phyloP scores from a whole-genome alignment of 2,329 filamentous ascomycete species.

The Aspergillus ibericus region DNA sequence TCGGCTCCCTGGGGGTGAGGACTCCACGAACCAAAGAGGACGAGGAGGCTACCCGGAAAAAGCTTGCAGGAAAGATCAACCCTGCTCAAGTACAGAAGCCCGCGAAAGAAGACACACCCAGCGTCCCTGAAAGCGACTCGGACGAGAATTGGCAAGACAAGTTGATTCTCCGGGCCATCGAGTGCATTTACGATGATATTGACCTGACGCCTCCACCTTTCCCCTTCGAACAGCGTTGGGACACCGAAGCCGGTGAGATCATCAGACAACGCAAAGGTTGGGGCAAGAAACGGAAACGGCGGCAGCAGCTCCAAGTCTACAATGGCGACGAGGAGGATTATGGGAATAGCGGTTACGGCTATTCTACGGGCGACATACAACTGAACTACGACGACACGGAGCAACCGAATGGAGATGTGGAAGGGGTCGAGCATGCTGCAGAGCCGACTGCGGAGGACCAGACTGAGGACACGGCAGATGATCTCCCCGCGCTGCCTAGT shows the following conservation, averaged over 20 bases:
- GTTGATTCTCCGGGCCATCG: conserved; percentile 74
- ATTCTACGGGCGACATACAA: conserved; percentile 26
- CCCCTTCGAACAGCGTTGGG: conserved; percentile 88
- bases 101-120: conserved; percentile 25
- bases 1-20: conserved; percentile 69
- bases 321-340: conserved; percentile 46
- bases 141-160: conserved; percentile 70
- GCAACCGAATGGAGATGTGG: conserved; percentile 22
- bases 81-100: conserved; percentile 30
- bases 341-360: conserved; percentile 40
- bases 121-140: conserved; percentile 45
- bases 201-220: conserved; percentile 77
- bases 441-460: conserved; percentile 2
- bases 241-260: conserved; percentile 64
- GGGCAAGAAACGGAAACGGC: conserved; percentile 43
- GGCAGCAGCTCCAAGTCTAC: conserved; percentile 54
- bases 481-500: conserved; percentile 51
- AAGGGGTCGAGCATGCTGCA: conserved; percentile 19
- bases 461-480: conserved; percentile 46
- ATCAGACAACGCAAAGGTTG: conserved; percentile 42
- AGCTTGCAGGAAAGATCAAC: conserved; percentile 57
- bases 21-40: conserved; percentile 68
- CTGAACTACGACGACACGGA: conserved; percentile 48
- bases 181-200: conserved; percentile 73
- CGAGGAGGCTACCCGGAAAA: conserved; percentile 61